Base-by-base conservation (phyloP, 352 stramenopile genomes). In the Globisporangium canariense region DNA sequence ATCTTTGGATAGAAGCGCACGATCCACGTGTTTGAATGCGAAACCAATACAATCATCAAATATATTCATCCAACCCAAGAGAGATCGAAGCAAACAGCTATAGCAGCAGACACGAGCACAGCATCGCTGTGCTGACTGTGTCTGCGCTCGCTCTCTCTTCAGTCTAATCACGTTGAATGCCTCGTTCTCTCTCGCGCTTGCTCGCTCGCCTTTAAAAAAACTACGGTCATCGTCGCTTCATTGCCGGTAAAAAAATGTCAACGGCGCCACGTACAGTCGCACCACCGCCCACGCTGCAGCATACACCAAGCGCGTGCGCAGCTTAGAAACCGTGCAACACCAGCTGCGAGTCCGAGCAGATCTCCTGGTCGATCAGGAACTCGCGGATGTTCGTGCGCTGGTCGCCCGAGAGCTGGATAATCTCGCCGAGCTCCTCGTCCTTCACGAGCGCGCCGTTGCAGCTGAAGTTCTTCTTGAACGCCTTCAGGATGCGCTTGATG, bases 391-490 rank as follows among this genome's bases (percentile, higher is more conserved):
- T 99, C 53, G 95, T 98, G 75, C 98, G 84, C 82, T 99, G 98
- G 86, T 99, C 98, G 60, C 98, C 98, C 55, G 94, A 98, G 40
- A 99, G 86, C 79, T 99, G 98, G 77, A 99, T 99, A 71, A 99
- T 98, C 75, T 99, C 97, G 58, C 96, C 91, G 36, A 96, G 78
- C 69, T 99, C 97, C 58, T 98, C 89, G 77, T 99, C 97, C 71
- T 99, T 98, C 57, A 98, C 96, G 43, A 99, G 96, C 60, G 97
- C 97, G 60, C 98, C 98, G 84, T 99, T 99, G 85, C 98, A 99
- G 75, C 90, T 98, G 75, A 99, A 99, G 81, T 99, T 99, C 87
- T 99, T 99, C 90, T 99, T 99, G 76, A 99, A 99, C 53, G 97
- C 97, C 82, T 99, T 99, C 68, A 98, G 96, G 81, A 99, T 99